phyloP scores from a whole-genome alignment of 352 stramenopile species.

The Phytophthora fragariae region DNA sequence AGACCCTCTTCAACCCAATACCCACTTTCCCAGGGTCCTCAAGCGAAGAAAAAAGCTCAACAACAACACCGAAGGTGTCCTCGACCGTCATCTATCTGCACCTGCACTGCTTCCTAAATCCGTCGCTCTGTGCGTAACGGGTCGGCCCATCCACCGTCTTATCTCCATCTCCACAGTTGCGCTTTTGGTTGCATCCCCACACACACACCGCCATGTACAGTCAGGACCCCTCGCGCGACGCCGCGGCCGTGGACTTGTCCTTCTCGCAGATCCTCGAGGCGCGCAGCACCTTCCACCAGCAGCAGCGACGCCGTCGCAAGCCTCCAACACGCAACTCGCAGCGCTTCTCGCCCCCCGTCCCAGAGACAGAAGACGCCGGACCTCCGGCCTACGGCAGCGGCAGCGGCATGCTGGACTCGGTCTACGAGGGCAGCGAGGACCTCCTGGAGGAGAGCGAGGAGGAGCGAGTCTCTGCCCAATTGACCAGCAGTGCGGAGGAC shows the following conservation, averaged over 20 bases:
- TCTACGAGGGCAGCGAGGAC: constrained; percentile 64
- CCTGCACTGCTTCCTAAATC: background rate
- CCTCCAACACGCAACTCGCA: background rate
- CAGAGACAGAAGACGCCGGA: constrained; percentile 22
- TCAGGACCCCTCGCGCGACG: constrained; percentile 42
- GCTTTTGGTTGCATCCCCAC: background rate
- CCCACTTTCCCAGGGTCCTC: background rate
- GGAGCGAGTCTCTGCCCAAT: constrained; percentile 4
- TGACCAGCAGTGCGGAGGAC: constrained; percentile 55
- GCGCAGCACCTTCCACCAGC: constrained; percentile 62
- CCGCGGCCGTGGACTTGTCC: constrained; percentile 64
- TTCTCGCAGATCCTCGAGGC: constrained; percentile 86
- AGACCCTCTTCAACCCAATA: constrained; percentile 11
- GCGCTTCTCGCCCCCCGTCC: constrained; percentile 22
- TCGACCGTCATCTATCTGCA: background rate
- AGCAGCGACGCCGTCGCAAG: constrained; percentile 37
- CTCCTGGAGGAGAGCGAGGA: constrained; percentile 44
- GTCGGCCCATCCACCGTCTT: constrained; percentile 7
- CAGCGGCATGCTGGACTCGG: constrained; percentile 58
- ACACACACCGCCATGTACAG: constrained; percentile 44
- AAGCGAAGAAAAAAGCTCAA: background rate
- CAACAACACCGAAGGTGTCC: background rate
- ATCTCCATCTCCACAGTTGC: constrained; percentile 3
- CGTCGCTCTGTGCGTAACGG: background rate
- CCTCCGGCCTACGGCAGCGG: constrained; percentile 38